phyloP scores from a whole-genome alignment of 164 flowering plant species.

The Vitis amurensis region DNA sequence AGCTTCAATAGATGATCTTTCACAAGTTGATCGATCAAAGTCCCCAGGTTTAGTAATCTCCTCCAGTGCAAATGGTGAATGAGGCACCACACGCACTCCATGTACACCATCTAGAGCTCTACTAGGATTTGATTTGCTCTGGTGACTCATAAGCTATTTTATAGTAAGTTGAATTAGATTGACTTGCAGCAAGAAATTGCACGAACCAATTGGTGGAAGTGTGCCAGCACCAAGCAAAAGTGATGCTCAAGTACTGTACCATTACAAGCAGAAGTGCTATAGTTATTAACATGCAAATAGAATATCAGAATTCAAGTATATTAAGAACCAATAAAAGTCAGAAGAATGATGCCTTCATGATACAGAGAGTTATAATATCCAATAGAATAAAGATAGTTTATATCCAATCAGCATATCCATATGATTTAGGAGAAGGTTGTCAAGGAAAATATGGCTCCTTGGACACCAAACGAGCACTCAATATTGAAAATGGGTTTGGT shows the following conservation, averaged over 20 bases:
- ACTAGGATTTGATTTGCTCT: constrained; percentile 29
- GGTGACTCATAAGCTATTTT: constrained; percentile 44
- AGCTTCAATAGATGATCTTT: constrained; percentile 26
- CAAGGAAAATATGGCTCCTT: too few relatives aligned
- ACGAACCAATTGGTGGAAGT: constrained; percentile 14
- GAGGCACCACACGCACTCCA: constrained; percentile 70
- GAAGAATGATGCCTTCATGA: too few relatives aligned
- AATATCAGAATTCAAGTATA: not conserved
- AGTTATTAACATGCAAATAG: not conserved
- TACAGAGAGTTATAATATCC: too few relatives aligned
- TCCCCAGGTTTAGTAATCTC: constrained; percentile 46
- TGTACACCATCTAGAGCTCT: constrained; percentile 67
- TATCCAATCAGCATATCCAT: too few relatives aligned
- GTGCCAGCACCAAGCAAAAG: not conserved
- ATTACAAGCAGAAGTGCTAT: not conserved
- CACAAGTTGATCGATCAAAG: constrained; percentile 19
- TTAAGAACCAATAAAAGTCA: not conserved
- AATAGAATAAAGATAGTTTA: too few relatives aligned
- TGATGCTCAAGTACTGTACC: not conserved
- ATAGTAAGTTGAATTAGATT: constrained; percentile 7
- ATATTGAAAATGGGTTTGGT: too few relatives aligned
- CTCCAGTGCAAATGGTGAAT: constrained; percentile 55
- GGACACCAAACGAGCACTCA: too few relatives aligned
- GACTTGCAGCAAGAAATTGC: constrained; percentile 30
- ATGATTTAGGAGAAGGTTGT: too few relatives aligned